phyloP scores from a whole-genome alignment of 495 filamentous ascomycete species.

The Penicillium desertorum region DNA sequence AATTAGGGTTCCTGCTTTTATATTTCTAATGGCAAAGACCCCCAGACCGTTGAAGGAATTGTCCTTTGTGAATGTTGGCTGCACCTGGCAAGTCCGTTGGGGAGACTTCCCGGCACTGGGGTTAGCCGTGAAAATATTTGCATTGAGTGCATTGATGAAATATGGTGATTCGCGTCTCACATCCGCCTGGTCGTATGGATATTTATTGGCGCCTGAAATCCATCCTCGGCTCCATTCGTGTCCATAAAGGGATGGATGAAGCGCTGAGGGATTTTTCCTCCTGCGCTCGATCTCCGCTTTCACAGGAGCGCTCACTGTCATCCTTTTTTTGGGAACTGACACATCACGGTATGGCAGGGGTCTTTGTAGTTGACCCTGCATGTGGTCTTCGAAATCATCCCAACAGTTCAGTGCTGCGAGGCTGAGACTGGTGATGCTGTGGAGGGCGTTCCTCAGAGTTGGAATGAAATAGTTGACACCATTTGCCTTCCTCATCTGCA shows the following conservation, averaged over 20 bases:
- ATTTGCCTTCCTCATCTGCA: slow-evolving; percentile 19
- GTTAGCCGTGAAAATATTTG: slow-evolving; percentile 16
- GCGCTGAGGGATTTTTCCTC: neutral
- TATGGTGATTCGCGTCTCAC: slow-evolving; percentile 11
- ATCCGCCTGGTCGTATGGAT: slow-evolving; percentile 32
- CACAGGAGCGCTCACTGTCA: neutral
- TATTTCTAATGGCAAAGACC: slow-evolving; percentile 26
- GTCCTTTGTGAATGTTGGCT: neutral
- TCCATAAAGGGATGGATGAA: slow-evolving; percentile 18
- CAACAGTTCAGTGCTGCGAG: slow-evolving; percentile 30
- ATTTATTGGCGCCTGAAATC: slow-evolving; percentile 15
- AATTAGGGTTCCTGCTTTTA: slow-evolving; percentile 21
- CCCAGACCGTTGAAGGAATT: slow-evolving; percentile 14
- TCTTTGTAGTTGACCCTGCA: slow-evolving; percentile 3
- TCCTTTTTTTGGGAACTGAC: slow-evolving; percentile 16
- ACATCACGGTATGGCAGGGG: slow-evolving; percentile 17
- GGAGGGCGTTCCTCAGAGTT: slow-evolving; percentile 24
- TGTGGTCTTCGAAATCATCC: slow-evolving; percentile 26
- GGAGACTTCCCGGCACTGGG: too few relatives aligned
- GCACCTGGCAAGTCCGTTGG: neutral
- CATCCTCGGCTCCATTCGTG: slow-evolving; percentile 23
- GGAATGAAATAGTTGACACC: slow-evolving; percentile 31
- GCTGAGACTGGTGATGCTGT: slow-evolving; percentile 31
- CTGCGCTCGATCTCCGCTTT: neutral
- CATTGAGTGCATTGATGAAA: slow-evolving; percentile 17